phyloP scores from a whole-genome alignment of 495 filamentous ascomycete genomes.

The Aeminium ludgeri region DNA sequence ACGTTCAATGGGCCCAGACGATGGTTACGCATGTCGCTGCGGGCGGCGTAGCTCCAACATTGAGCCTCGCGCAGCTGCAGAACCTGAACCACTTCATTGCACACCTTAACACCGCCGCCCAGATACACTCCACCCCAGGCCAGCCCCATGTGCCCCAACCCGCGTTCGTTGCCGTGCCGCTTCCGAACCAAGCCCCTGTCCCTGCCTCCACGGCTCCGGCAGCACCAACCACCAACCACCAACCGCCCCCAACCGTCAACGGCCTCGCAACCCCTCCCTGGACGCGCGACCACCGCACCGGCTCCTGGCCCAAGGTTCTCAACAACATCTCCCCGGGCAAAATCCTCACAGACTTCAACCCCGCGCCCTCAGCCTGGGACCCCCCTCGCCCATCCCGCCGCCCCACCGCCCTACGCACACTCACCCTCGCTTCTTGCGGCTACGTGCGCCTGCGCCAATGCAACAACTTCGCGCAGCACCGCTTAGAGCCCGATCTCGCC shows the following conservation, averaged over 20 bases:
- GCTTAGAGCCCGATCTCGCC: constrained; percentile 8
- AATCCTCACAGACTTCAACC: constrained; percentile 13
- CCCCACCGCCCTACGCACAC: background rate
- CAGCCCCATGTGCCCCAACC: too few species aligned
- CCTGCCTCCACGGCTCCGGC: too few species aligned
- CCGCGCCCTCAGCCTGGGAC: background rate
- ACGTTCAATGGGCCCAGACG: too few species aligned
- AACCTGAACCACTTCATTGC: too few species aligned
- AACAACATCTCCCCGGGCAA: constrained; percentile 20
- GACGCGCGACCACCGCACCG: constrained; percentile 10
- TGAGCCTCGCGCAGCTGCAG: too few species aligned
- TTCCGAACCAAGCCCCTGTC: background rate
- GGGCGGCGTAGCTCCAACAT: too few species aligned
- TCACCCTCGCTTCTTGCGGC: constrained; percentile 22
- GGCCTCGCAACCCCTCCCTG: background rate
- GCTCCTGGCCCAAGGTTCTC: constrained; percentile 23
- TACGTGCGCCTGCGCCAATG: constrained; percentile 16
- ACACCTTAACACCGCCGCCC: background rate
- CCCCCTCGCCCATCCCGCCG: background rate
- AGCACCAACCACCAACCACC: background rate
- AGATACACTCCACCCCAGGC: background rate
- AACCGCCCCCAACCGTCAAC: background rate
- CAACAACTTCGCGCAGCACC: constrained; percentile 15
- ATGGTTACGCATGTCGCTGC: too few species aligned
- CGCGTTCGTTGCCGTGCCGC: too few species aligned